Base-by-base conservation (phyloP, 2,329 filamentous ascomycete genomes). In the Camptophora hylomeconis region DNA sequence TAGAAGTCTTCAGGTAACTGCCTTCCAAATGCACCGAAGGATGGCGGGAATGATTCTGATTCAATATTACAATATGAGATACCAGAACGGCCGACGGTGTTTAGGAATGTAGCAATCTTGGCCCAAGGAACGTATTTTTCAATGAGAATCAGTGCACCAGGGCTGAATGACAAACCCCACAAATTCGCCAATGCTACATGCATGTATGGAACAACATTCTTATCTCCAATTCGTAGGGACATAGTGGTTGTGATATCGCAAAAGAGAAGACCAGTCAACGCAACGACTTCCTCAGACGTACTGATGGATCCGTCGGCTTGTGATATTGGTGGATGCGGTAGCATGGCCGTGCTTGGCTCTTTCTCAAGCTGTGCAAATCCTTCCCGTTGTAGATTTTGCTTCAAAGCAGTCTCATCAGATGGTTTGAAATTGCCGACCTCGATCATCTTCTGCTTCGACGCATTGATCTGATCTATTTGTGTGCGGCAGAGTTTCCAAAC, bases 1-100 rank as follows among this genome's bases (percentile, higher is more conserved):
- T 61, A 44, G 37, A 67, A 73, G 37, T 76, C 72, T 38, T 76
- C 72, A 0, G 67, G 62, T 2, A 75, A 42, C 27, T 71, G 67
- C 7, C 56, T 44, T 5, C 49, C 50, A 11, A 56, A 51, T 3
- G 41, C 51, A 30, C 54, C 49, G n/a, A 57, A 51, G 18, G 49
- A 41, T 19, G 41, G 33, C 12, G 64, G 60, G 36, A 71, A 67
- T 0, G 46, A 33, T 20, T 48, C 32, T 34, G 44, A 35, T 35
- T 57, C 54, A 37, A 56, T 57, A 38, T 40, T 49, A 20, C 35
- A 38, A 38, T 47, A 50, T 34, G 46, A 45, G 2, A 48, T 45
- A 10, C 56, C 52, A 16, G 48, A 53, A 11, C 51, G 57, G 16
- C 60, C 47, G 13, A 74, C 51, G 7, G 57, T 58, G 49, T 72